These are phyloP conservation scores for Dalbergia cultrata DNA, from an alignment of 306 rosid species.

Conservation along the genomic window DNA sequence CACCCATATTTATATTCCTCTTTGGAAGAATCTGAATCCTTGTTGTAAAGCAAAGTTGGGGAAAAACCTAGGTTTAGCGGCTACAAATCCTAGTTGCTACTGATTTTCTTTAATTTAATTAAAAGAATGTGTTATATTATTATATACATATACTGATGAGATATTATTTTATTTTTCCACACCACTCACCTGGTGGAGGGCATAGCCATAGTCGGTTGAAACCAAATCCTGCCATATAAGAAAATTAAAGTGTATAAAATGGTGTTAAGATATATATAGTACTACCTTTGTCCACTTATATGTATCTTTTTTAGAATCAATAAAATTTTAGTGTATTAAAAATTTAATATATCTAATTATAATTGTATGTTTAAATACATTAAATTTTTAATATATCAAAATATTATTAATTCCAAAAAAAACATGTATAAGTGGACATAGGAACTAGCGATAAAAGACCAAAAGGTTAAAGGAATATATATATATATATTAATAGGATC, in stretches of 20 bases:
- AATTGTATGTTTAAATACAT: too few relatives aligned
- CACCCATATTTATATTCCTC: not conserved
- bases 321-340: too few relatives aligned
- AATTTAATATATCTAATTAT: too few relatives aligned
- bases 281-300: too few relatives aligned
- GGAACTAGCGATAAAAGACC: not conserved
- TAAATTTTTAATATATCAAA: too few relatives aligned
- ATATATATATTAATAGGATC: not conserved
- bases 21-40: constrained; percentile 30
- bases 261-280: not conserved
- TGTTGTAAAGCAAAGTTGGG: constrained; percentile 21
- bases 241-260: not conserved
- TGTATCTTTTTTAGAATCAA: too few relatives aligned
- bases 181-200: not conserved
- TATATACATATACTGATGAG: not conserved
- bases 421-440: too few relatives aligned
- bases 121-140: not conserved
- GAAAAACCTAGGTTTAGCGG: constrained; percentile 39
- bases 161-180: not conserved
- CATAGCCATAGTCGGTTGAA: not conserved
- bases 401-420: too few relatives aligned
- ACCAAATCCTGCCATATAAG: not conserved
- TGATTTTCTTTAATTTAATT: constrained; percentile 22
- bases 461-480: not conserved
- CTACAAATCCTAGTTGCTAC: constrained; percentile 25